Evolutionary conservation across 257 asterid genomes (phyloP).

Genomic region (Knoxia roxburghii): DNA sequence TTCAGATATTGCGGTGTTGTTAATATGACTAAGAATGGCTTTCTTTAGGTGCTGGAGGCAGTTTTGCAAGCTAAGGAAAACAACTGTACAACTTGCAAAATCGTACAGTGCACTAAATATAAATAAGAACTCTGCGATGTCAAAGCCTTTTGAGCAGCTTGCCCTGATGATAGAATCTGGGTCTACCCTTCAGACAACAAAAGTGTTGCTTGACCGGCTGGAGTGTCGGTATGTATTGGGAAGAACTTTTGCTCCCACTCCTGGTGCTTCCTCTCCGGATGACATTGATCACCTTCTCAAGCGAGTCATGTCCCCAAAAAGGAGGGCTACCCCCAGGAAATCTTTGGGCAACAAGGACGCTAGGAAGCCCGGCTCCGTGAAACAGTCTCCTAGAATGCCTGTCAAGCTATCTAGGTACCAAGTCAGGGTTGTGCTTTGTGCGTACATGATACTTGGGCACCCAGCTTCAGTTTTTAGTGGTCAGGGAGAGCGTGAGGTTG

Average conservation of each 20-base stretch:
- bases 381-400: conserved; percentile 25
- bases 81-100: conserved; percentile 55
- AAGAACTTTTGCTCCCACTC: conserved; percentile 25
- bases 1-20: neutral
- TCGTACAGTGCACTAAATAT: conserved; percentile 58
- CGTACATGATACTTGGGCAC: conserved; percentile 76
- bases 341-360: conserved; percentile 28
- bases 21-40: conserved; percentile 6
- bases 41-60: conserved; percentile 66
- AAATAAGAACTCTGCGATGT: conserved; percentile 53
- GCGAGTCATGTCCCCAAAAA: conserved; percentile 69
- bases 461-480: conserved; percentile 94
- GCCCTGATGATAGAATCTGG: conserved; percentile 67
- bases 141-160: conserved; percentile 89
- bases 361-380: conserved; percentile 25
- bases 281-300: conserved; percentile 92
- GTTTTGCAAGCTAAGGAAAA: conserved; percentile 40
- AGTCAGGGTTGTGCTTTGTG: conserved; percentile 85
- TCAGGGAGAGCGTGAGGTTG: conserved; percentile 73
- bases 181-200: conserved; percentile 51
- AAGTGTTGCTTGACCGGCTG: conserved; percentile 75
- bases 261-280: conserved; percentile 42
- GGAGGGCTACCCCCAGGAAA: conserved; percentile 51
- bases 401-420: conserved; percentile 62
- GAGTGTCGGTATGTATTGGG: conserved; percentile 59